Percentiles rank a stretch among this genome's conserved stretches.
These are phyloP conservation scores for Dryadomyces quercivorus DNA, from an alignment of 2,329 filamentous ascomycete genomes.

Conservation along the genomic window DNA sequence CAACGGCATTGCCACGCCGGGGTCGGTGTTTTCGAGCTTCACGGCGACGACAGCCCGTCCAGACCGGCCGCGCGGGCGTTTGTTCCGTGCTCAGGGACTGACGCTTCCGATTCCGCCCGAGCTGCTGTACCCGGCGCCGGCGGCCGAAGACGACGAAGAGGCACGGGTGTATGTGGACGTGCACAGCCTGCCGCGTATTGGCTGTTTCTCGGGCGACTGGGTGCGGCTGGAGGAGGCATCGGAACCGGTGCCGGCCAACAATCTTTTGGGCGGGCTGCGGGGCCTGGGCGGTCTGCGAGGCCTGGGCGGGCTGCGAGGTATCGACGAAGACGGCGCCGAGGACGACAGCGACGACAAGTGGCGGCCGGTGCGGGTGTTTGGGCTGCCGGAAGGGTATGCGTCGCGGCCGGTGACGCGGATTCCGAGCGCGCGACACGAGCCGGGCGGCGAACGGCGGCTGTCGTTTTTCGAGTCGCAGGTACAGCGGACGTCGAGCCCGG, in stretches of 20 bases:
- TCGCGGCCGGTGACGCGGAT: constrained; percentile 49
- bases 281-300: constrained; percentile 48
- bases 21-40: constrained; percentile 80
- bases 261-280: constrained; percentile 16
- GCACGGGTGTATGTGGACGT: constrained; percentile 86
- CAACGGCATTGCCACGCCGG: constrained; percentile 70
- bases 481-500: constrained; percentile 42
- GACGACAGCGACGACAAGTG: constrained; percentile 48
- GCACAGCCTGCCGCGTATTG: constrained; percentile 71
- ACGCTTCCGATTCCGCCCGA: constrained; percentile 61
- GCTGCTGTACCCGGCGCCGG: constrained; percentile 72
- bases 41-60: constrained; percentile 72
- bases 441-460: constrained; percentile 35
- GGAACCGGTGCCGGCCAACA: constrained; percentile 51
- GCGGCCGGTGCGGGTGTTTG: constrained; percentile 81
- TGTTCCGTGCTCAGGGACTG: constrained; percentile 76
- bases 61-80: constrained; percentile 58
- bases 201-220: constrained; percentile 97
- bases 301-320: too few relatives aligned
- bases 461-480: constrained; percentile 61
- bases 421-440: constrained; percentile 37
- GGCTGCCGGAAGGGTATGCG: constrained; percentile 65
- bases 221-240: constrained; percentile 69
- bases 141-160: constrained; percentile 69
- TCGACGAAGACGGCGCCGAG: constrained; percentile 37